A percentile compares a stretch with the other conserved stretches of the same genome.
Evolutionary conservation across 345 rosid species (phyloP).

Genomic region (Barbarea vulgaris): DNA sequence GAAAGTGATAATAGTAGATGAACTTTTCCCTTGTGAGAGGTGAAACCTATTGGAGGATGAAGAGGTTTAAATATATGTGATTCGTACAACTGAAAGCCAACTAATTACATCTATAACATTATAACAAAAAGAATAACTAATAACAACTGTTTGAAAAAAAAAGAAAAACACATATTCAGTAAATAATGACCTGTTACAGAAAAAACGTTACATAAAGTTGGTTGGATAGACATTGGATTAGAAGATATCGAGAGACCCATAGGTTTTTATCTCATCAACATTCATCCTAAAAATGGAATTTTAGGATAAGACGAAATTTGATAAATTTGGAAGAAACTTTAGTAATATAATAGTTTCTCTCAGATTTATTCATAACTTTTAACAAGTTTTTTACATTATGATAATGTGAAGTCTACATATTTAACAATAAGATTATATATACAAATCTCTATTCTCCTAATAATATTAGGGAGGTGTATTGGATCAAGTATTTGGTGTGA

Average conservation of each 20-base stretch:
- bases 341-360: no score
- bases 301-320: neutral
- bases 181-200: neutral
- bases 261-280: neutral
- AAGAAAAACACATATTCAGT: neutral
- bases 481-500: no score
- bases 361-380: no score
- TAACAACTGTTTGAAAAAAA: neutral
- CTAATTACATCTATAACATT: no score
- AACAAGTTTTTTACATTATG: no score
- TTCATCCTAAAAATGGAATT: neutral
- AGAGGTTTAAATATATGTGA: slow-evolving; percentile 25
- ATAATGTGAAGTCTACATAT: no score
- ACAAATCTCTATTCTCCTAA: no score
- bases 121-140: no score
- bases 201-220: neutral
- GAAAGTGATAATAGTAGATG: neutral
- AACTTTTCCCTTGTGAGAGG: slow-evolving; percentile 1
- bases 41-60: slow-evolving; percentile 1
- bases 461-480: no score
- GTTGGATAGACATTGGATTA: slow-evolving; percentile 5
- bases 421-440: no score
- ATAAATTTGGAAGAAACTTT: no score
- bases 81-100: slow-evolving; percentile 5
- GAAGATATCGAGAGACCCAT: neutral